Percentiles rank a stretch among this genome's conserved stretches.
Evolutionary conservation across 202 grass and related monocot species (phyloP).

Genomic region (Sporobolus alterniflorus): DNA sequence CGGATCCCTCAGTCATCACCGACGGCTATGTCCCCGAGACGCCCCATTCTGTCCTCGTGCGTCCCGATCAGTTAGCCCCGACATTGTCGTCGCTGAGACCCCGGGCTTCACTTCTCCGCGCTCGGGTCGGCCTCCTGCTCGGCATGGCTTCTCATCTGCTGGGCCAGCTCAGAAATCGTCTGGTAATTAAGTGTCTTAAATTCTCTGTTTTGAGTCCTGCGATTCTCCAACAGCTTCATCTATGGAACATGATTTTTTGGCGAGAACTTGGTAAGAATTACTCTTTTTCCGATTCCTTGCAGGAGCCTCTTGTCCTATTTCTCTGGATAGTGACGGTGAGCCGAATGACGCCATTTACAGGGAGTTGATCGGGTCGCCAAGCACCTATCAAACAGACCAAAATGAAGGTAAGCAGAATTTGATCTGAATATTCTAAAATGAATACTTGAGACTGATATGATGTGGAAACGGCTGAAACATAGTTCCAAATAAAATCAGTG

Average conservation of each 20-base stretch:
- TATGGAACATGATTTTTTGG: not conserved
- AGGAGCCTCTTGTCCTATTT: conserved; percentile 58
- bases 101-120: not conserved
- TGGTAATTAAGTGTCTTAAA: not conserved
- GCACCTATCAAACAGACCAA: not conserved
- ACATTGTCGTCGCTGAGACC: conserved; percentile 1
- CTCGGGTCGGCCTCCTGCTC: not conserved
- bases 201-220: not conserved
- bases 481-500: not conserved
- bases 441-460: conserved; percentile 31
- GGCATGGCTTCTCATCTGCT: conserved; percentile 3
- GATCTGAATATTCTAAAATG: not conserved
- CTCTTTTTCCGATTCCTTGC: conserved; percentile 4
- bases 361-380: conserved; percentile 14
- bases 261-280: not conserved
- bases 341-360: conserved; percentile 19
- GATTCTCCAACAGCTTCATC: not conserved
- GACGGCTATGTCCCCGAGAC: not conserved
- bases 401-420: conserved; percentile 3
- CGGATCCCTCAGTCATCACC: not conserved
- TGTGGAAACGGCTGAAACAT: not conserved
- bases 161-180: not conserved
- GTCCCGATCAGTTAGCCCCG: not conserved
- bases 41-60: not conserved
- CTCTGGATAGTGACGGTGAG: conserved; percentile 68